Evolutionary conservation across 306 rosid genomes (phyloP).

Genomic region (Vigna nakashimae): DNA sequence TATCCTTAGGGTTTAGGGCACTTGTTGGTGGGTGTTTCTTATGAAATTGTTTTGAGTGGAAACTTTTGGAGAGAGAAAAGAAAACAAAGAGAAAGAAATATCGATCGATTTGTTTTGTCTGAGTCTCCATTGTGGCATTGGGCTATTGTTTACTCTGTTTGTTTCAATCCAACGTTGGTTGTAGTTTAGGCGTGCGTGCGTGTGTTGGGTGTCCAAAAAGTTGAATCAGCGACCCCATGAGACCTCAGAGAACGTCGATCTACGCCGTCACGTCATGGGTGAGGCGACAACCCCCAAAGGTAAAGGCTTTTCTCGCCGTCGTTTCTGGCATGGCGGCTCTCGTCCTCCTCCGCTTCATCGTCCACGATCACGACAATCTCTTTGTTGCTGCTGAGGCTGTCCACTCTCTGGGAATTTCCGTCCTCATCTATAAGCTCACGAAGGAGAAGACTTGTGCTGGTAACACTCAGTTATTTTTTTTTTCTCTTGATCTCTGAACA

Average conservation of each 20-base stretch:
- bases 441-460: slow-evolving; percentile 99
- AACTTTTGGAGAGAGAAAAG: background rate
- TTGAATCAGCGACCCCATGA: slow-evolving; percentile 45
- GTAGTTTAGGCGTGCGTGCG: background rate
- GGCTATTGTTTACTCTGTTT: background rate
- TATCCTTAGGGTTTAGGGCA: background rate
- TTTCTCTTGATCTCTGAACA: background rate
- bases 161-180: slow-evolving; percentile 1
- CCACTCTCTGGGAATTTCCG: slow-evolving; percentile 87
- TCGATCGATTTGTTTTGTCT: background rate
- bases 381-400: slow-evolving; percentile 96
- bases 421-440: slow-evolving; percentile 92
- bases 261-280: slow-evolving; percentile 77
- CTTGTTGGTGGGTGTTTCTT: background rate
- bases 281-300: slow-evolving; percentile 90
- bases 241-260: slow-evolving; percentile 76
- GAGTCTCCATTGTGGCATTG: background rate
- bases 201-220: slow-evolving; percentile 3
- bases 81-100: background rate
- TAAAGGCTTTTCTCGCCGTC: slow-evolving; percentile 89
- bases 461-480: background rate
- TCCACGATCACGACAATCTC: slow-evolving; percentile 96
- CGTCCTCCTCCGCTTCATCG: slow-evolving; percentile 86
- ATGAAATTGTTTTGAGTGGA: background rate
- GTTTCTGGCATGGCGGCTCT: slow-evolving; percentile 93